phyloP scores from a whole-genome alignment of 257 asterid genomes.

The Salvia miltiorrhiza region DNA sequence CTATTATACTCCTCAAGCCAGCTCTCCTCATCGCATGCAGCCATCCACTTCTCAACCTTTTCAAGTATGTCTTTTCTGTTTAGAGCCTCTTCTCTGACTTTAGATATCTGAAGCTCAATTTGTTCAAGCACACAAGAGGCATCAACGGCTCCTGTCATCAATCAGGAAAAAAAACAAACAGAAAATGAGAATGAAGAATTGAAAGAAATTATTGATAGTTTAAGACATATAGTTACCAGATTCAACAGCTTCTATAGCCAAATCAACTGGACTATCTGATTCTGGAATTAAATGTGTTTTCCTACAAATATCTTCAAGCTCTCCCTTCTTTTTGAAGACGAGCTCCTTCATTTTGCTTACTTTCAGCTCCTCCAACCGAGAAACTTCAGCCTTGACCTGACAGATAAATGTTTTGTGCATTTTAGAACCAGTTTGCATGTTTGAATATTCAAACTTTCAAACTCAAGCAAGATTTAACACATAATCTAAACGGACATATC shows the following conservation, averaged over 20 bases:
- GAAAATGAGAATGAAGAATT: constrained; percentile 21
- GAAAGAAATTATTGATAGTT: not conserved
- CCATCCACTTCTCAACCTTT: constrained; percentile 95
- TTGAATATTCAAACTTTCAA: not conserved
- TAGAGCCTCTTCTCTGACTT: constrained; percentile 87
- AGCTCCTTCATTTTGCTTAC: constrained; percentile 95
- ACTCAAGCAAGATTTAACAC: not conserved
- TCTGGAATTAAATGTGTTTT: constrained; percentile 76
- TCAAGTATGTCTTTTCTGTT: constrained; percentile 92
- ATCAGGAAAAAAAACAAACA: not conserved
- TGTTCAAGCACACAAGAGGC: constrained; percentile 85
- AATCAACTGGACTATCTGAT: constrained; percentile 53
- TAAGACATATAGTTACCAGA: constrained; percentile 49
- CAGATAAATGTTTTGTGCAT: constrained; percentile 10
- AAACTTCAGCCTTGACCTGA: constrained; percentile 88
- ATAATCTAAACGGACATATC: not conserved
- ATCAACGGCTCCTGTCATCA: constrained; percentile 65
- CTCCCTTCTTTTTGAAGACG: constrained; percentile 83
- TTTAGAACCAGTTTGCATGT: constrained; percentile 19
- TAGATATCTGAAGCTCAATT: constrained; percentile 83
- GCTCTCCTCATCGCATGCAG: constrained; percentile 94
- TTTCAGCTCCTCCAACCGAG: constrained; percentile 84
- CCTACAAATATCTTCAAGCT: constrained; percentile 81
- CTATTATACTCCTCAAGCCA: constrained; percentile 99
- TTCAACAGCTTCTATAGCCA: constrained; percentile 78